phyloP scores from a whole-genome alignment of 441 rosid species.

The Arabidopsis hybrid region DNA sequence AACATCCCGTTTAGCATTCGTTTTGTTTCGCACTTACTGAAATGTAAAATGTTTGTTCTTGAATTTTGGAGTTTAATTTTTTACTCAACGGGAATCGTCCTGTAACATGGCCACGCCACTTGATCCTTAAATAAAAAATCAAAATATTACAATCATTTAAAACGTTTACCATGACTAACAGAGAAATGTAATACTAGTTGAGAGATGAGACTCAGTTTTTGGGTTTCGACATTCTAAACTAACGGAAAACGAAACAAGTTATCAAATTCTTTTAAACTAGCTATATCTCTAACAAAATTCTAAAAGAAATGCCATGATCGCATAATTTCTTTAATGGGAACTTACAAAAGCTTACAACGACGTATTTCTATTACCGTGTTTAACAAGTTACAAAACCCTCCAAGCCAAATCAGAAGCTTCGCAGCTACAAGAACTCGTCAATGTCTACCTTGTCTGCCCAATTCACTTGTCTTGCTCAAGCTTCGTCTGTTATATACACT shows the following conservation, averaged over 20 bases:
- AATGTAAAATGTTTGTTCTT: too few relatives aligned
- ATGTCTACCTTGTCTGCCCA: background rate
- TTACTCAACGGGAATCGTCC: too few relatives aligned
- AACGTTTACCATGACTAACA: too few relatives aligned
- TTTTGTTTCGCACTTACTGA: too few relatives aligned
- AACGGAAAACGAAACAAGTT: background rate
- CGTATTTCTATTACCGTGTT: slow-evolving; percentile 24
- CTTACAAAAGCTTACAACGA: slow-evolving; percentile 27
- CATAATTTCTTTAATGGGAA: slow-evolving; percentile 1
- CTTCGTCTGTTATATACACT: slow-evolving; percentile 34
- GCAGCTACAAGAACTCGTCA: background rate
- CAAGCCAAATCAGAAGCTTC: slow-evolving; percentile 14
- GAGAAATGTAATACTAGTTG: background rate
- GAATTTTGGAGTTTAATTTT: too few relatives aligned
- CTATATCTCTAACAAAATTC: background rate
- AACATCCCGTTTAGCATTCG: background rate
- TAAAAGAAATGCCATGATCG: background rate
- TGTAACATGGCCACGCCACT: too few relatives aligned
- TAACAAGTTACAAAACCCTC: slow-evolving; percentile 32
- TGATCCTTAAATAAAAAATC: too few relatives aligned
- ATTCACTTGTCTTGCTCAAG: background rate
- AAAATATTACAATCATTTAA: too few relatives aligned
- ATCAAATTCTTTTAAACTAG: background rate
- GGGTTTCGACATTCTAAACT: too few relatives aligned
- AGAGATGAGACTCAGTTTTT: background rate